Conservation (phyloP, 345 rosid species). For the Tarenaya hassleriana region DNA sequence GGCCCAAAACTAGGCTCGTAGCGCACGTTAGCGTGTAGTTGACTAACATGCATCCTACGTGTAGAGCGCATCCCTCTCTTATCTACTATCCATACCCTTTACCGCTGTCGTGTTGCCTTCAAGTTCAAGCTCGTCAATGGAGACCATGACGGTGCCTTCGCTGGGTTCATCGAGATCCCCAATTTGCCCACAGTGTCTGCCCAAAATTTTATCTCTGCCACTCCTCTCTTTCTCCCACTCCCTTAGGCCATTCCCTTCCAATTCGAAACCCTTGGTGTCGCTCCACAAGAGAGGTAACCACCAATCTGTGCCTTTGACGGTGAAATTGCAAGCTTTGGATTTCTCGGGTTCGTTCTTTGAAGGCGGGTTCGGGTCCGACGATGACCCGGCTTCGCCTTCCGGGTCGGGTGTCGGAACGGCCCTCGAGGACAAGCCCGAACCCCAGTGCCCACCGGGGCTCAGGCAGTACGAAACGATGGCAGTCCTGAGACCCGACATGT, state of each 20-base stretch:
- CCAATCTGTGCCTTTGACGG: conserved; percentile 11
- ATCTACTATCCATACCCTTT: conserved; percentile 28
- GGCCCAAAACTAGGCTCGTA: background rate
- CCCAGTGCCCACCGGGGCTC: conserved; percentile 91
- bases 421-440: conserved; percentile 66
- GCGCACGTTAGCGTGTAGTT: conserved; percentile 11
- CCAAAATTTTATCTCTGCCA: conserved; percentile 31
- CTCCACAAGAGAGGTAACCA: conserved; percentile 14
- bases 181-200: conserved; percentile 29
- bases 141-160: conserved; percentile 41
- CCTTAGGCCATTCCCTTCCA: conserved; percentile 34
- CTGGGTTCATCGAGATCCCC: conserved; percentile 31
- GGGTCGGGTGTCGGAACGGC: conserved; percentile 43
- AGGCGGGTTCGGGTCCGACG: conserved; percentile 63
- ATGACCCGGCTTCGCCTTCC: conserved; percentile 45
- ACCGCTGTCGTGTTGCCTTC: background rate
- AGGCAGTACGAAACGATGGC: conserved; percentile 82
- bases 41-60: conserved; percentile 17
- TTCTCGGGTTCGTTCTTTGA: conserved; percentile 79
- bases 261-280: conserved; percentile 23
- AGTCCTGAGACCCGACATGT: conserved; percentile 91
- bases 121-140: conserved; percentile 15
- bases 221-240: conserved; percentile 38
- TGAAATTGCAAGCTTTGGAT: conserved; percentile 58
- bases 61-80: conserved; percentile 13